Evolutionary conservation across 352 stramenopile genomes (phyloP).

Genomic region (Pythium apleroticum): DNA sequence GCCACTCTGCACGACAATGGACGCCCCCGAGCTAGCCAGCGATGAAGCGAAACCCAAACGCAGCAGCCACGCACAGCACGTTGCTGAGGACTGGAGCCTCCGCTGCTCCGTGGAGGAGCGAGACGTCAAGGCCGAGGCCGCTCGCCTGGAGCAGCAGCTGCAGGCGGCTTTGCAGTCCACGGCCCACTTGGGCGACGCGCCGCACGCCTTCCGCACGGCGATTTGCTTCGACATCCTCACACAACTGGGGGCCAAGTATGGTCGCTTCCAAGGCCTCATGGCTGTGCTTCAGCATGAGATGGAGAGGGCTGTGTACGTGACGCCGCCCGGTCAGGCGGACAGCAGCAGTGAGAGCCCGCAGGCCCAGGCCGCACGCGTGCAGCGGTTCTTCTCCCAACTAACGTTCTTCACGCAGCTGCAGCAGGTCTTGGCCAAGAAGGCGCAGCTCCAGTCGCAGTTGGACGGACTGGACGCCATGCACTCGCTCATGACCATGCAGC

Average conservation of each 20-base stretch:
- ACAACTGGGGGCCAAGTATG: slow-evolving; percentile 46
- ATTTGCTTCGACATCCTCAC: slow-evolving; percentile 55
- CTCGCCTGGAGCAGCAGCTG: slow-evolving; percentile 48
- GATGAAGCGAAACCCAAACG: neutral
- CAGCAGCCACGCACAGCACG: neutral
- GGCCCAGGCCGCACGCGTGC: slow-evolving; percentile 16
- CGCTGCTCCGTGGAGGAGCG: slow-evolving; percentile 16
- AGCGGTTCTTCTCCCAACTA: slow-evolving; percentile 31
- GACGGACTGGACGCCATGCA: slow-evolving; percentile 37
- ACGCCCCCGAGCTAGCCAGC: neutral
- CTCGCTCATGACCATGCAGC: slow-evolving; percentile 51
- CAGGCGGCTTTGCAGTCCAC: slow-evolving; percentile 48
- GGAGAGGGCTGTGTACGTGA: slow-evolving; percentile 44
- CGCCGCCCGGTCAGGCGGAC: slow-evolving; percentile 1
- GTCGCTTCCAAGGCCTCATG: slow-evolving; percentile 48
- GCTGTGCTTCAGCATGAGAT: slow-evolving; percentile 35
- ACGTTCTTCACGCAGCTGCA: slow-evolving; percentile 64
- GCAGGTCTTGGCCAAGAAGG: slow-evolving; percentile 38
- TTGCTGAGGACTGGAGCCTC: slow-evolving; percentile 19
- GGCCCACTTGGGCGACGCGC: slow-evolving; percentile 43
- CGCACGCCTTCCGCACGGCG: slow-evolving; percentile 58
- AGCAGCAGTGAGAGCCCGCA: neutral
- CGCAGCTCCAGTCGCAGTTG: slow-evolving; percentile 37
- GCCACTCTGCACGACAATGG: neutral
- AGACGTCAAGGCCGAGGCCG: slow-evolving; percentile 12